Base-by-base conservation (phyloP, 306 rosid genomes). In the Arachis hypogaea region DNA sequence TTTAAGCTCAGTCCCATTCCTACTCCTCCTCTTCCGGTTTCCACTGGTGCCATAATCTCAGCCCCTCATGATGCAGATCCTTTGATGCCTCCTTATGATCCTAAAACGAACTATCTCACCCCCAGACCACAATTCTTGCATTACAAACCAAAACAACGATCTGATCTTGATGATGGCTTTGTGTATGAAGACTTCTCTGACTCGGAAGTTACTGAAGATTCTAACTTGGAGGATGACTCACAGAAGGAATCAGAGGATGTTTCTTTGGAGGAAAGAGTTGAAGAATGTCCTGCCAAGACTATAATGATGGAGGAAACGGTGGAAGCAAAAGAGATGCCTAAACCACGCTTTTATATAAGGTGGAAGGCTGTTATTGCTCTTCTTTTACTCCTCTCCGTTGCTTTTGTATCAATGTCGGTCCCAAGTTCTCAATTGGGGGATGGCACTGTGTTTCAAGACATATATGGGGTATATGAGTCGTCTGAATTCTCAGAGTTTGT, bases 71-170 rank as follows among this genome's bases (percentile, higher is more conserved):
- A 86, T 71, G 86, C 82, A 0, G 96, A 93, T 73, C 96, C 93
- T 28, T 68, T 73, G 69, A 63, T 78, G 51, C 86, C 89, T 49
- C 92, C 97, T 9, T 90, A 89, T 74, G 96, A 90, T 73, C 96
- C 97, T 28, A 90, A 86, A 86, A 86, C 89, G n/a, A 93, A 93
- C 78, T 90, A 84, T 75, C 85, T 89, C 28, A 90, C 96, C 0
- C 96, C 98, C 0, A 87, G 98, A 73, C 97, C 98, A 5, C 96
- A 85, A 76, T 93, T 93, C 71, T 96, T 93, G 50, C 92, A 78
- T 74, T 93, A 90, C 82, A 85, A 66, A 68, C 97, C 97, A 0
- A 89, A 85, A 63, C 87, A 88, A 2, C 77, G 90, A 67, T 75
- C 86, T 28, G 84, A 81, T 58, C 78, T 87, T 42, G 74, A 62